Conservation (phyloP, 768 basidiomycete genomes). For the Podaxis carcinomalis region DNA sequence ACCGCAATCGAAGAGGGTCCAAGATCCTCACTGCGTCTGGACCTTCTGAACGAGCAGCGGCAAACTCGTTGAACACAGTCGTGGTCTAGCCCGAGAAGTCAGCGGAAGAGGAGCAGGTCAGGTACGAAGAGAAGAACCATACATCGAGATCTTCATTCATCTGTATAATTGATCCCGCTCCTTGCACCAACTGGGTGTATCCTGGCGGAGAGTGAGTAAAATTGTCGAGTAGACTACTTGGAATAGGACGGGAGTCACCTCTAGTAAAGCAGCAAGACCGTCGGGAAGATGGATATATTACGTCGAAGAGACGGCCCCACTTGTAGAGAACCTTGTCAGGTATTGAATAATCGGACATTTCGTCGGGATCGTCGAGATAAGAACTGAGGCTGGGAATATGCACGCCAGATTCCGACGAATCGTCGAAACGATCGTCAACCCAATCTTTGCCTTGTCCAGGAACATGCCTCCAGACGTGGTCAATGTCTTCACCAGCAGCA, state of each 20-base stretch:
- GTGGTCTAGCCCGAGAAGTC: conserved; percentile 44
- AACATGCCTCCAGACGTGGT: conserved; percentile 45
- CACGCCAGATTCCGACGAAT: conserved; percentile 6
- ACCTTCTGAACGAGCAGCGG: conserved; percentile 35
- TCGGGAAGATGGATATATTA: conserved; percentile 57
- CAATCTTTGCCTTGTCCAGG: conserved; percentile 40
- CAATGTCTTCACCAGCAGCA: conserved; percentile 12
- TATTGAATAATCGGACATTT: conserved; percentile 31
- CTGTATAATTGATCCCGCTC: conserved; percentile 76
- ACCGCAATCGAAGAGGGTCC: conserved; percentile 58
- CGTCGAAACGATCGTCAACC: conserved; percentile 32
- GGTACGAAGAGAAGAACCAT: conserved; percentile 11
- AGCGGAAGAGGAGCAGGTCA: not conserved
- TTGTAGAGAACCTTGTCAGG: conserved; percentile 62
- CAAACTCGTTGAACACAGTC: conserved; percentile 50
- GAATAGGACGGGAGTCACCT: conserved; percentile 34
- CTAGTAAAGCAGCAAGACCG: conserved; percentile 80
- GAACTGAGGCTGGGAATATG: conserved; percentile 24
- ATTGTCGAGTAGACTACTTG: not conserved
- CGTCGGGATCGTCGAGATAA: conserved; percentile 36
- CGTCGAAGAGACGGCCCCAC: conserved; percentile 81
- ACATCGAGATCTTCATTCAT: conserved; percentile 66
- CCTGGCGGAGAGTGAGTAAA: conserved; percentile 32
- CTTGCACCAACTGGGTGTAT: conserved; percentile 73
- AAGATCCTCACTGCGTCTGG: conserved; percentile 49